These are phyloP conservation scores for Talaromyces thailandensis DNA, from an alignment of 495 filamentous ascomycete species.

Conservation along the genomic window DNA sequence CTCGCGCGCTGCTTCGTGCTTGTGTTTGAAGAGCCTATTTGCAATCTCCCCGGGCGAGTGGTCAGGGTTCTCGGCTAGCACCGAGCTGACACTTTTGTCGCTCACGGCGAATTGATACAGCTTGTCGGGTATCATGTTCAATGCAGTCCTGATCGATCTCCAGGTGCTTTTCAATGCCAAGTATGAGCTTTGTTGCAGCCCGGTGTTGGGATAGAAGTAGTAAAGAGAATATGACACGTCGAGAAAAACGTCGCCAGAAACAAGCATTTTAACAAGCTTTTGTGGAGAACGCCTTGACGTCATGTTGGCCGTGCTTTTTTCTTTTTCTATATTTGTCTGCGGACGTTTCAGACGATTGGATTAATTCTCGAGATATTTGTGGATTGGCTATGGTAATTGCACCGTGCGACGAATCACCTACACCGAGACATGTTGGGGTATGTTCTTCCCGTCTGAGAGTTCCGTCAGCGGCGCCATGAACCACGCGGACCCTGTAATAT, in stretches of 20 bases:
- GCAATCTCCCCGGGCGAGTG: conserved; percentile 43
- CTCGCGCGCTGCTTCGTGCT: not conserved
- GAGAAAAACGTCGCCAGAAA: not conserved
- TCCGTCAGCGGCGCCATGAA: not conserved
- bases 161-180: not conserved
- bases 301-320: not conserved
- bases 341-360: not conserved
- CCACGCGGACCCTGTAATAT: not conserved
- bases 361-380: not conserved
- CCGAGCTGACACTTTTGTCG: conserved; percentile 43
- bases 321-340: not conserved
- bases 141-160: not conserved
- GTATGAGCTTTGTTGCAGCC: not conserved
- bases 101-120: conserved; percentile 44
- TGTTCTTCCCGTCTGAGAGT: not conserved
- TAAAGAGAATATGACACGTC: not conserved
- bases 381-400: not conserved
- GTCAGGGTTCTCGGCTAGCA: conserved; percentile 44
- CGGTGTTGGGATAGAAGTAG: not conserved
- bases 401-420: not conserved
- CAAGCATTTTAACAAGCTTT: conserved; percentile 5
- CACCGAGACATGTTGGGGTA: not conserved
- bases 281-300: conserved; percentile 5
- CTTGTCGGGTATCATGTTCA: conserved; percentile 29
- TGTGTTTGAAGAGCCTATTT: conserved; percentile 39